These are phyloP conservation scores for Wilhelminamyces savonicus DNA, from an alignment of 805 yeast genomes.

Conservation along the genomic window DNA sequence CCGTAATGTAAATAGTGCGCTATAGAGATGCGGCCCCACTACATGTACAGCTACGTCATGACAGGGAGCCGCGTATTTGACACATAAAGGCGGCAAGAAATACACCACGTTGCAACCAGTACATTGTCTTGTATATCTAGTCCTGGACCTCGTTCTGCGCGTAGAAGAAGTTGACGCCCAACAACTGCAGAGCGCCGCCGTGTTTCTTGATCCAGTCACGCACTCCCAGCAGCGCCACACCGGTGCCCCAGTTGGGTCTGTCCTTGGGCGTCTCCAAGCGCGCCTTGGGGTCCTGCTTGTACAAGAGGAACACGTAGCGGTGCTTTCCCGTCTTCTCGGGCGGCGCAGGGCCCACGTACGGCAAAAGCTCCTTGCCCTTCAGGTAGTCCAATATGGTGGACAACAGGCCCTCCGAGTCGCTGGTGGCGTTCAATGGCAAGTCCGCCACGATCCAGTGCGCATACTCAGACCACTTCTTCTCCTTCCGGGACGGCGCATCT, in stretches of 20 bases:
- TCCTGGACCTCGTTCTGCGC: slow-evolving; percentile 53
- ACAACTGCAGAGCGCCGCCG: slow-evolving; percentile 49
- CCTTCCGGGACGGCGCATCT: slow-evolving; percentile 82
- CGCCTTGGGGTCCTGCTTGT: slow-evolving; percentile 51
- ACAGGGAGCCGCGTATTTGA: too few species aligned
- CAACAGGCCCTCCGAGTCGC: slow-evolving; percentile 18
- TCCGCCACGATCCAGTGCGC: slow-evolving; percentile 67
- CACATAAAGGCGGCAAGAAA: too few species aligned
- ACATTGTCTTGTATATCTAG: too few species aligned
- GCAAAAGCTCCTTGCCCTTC: slow-evolving; percentile 38
- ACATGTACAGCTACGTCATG: too few species aligned
- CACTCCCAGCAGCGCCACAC: slow-evolving; percentile 73
- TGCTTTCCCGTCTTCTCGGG: slow-evolving; percentile 83
- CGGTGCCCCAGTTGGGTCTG: slow-evolving; percentile 82
- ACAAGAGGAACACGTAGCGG: slow-evolving; percentile 75
- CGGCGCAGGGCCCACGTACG: slow-evolving; percentile 85
- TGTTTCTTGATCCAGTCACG: slow-evolving; percentile 64
- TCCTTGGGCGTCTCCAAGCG: slow-evolving; percentile 39
- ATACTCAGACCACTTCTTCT: slow-evolving; percentile 84
- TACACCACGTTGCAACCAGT: too few species aligned
- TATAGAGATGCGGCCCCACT: too few species aligned
- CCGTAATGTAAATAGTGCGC: too few species aligned
- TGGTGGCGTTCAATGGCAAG: slow-evolving; percentile 37
- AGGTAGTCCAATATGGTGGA: slow-evolving; percentile 26
- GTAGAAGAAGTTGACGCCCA: slow-evolving; percentile 76